These are phyloP conservation scores for Umbilicaria muhlenbergii DNA, from an alignment of 495 filamentous ascomycete species.

Conservation along the genomic window DNA sequence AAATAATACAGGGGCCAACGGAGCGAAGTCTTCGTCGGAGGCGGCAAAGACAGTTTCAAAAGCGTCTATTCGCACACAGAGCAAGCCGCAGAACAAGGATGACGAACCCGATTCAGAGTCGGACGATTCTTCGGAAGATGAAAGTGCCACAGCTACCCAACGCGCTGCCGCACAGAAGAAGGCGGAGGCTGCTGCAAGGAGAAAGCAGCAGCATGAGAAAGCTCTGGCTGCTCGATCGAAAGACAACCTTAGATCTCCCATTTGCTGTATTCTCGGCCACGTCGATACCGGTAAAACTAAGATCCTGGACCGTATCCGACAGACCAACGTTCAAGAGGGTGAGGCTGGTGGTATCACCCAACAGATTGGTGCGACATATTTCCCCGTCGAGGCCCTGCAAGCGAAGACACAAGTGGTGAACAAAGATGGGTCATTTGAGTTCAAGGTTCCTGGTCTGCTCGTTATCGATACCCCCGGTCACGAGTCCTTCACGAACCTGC, in stretches of 20 bases:
- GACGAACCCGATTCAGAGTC: conserved; percentile 40
- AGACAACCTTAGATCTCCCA: conserved; percentile 90
- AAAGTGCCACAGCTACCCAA: conserved; percentile 50
- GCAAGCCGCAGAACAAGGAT: conserved; percentile 4
- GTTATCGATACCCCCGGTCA: conserved; percentile 99
- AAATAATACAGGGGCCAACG: conserved; percentile 14
- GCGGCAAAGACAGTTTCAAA: conserved; percentile 4
- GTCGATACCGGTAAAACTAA: conserved; percentile 99
- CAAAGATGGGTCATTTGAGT: conserved; percentile 75
- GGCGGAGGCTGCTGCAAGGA: conserved; percentile 77
- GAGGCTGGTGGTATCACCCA: conserved; percentile 99
- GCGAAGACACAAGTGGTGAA: conserved; percentile 92
- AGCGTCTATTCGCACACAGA: not conserved
- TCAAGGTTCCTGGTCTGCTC: conserved; percentile 94
- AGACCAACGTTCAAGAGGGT: conserved; percentile 97
- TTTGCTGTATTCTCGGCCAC: conserved; percentile 99
- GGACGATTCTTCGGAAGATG: conserved; percentile 42
- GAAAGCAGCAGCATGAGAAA: conserved; percentile 78
- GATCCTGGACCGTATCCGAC: conserved; percentile 93
- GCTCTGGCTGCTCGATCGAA: conserved; percentile 83
- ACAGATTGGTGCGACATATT: conserved; percentile 99
- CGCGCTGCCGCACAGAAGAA: conserved; percentile 59
- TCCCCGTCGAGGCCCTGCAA: conserved; percentile 84
- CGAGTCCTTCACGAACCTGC: conserved; percentile 98
- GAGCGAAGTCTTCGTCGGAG: conserved; percentile 11